Base-by-base conservation (phyloP, 2,329 filamentous ascomycete genomes). In the Cladorrhinum sp. region DNA sequence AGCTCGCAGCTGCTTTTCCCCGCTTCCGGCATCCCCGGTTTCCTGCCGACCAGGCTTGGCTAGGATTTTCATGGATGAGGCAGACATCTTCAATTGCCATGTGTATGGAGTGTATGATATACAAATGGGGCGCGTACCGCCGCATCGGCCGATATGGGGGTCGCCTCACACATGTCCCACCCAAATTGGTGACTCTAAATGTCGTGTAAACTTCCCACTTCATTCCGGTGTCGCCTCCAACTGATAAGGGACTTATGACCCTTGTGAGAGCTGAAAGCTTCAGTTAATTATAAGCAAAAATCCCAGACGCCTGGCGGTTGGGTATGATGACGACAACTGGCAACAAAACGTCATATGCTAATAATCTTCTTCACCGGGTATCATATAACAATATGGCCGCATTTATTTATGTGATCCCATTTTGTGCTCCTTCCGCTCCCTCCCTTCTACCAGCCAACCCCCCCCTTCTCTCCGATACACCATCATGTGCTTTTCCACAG, bases 21-120 rank as follows among this genome's bases (percentile, higher is more conserved):
- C 58, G 55, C 52, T 59, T 62, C 26, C 30, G 42, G 42, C 7
- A 46, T 46, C 42, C 33, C 33, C 33, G 33, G 33, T 36, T 12
- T 36, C 33, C 33, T n/a, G 26, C 4, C 26, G 26, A 28, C 26
- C 26, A 30, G 10, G 4, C 26, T 30, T 30, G 26, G 26, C 26
- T 30, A 10, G 26, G 26, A 30, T 30, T n/a, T n/a, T n/a, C n/a
- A n/a, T n/a, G n/a, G n/a, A n/a, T n/a, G n/a, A n/a, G n/a, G n/a
- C n/a, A n/a, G n/a, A n/a, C 33, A 36, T 36, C 33, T 36, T 16
- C 9, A n/a, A n/a, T 36, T 36, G 14, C 12, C 33, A 16, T 36
- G n/a, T n/a, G n/a, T n/a, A n/a, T n/a, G n/a, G n/a, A n/a, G n/a
- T n/a, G n/a, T n/a, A n/a, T n/a, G n/a, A n/a, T n/a, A n/a, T 12